These are phyloP conservation scores for Helicostylum pulchrum DNA, from an alignment of 192 early-diverging fungal genomes.

Conservation along the genomic window DNA sequence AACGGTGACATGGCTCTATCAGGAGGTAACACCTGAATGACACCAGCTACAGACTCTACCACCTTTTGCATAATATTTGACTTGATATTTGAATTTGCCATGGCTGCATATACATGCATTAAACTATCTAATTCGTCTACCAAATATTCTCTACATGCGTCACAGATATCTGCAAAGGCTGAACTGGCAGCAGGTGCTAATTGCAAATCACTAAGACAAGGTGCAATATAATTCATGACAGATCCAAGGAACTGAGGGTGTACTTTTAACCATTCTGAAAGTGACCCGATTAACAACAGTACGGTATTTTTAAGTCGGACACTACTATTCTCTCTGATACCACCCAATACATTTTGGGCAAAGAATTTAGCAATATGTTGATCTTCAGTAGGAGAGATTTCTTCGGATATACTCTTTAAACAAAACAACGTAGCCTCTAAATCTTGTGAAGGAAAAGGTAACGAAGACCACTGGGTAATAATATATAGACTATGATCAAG, in stretches of 20 bases:
- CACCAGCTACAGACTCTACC: constrained; percentile 43
- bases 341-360: constrained; percentile 49
- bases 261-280: constrained; percentile 64
- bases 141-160: constrained; percentile 64
- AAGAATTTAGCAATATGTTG: constrained; percentile 60
- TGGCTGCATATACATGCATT: constrained; percentile 57
- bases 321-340: constrained; percentile 33
- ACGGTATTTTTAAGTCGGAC: constrained; percentile 45
- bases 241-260: constrained; percentile 58
- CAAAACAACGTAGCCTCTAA: constrained; percentile 65
- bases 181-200: constrained; percentile 60
- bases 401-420: constrained; percentile 63
- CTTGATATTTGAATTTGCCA: constrained; percentile 34
- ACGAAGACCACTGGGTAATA: constrained; percentile 15
- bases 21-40: constrained; percentile 40
- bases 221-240: constrained; percentile 61
- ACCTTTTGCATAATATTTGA: constrained; percentile 39
- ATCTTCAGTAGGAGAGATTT: constrained; percentile 49
- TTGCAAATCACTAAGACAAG: constrained; percentile 52
- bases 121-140: constrained; percentile 55
- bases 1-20: constrained; percentile 37
- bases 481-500: constrained; percentile 11
- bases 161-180: constrained; percentile 66
- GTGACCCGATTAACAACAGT: constrained; percentile 50
- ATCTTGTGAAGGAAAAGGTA: constrained; percentile 5